Conservation (phyloP, 208 protist genomes). For the Endotrypanum monterogeii region DNA sequence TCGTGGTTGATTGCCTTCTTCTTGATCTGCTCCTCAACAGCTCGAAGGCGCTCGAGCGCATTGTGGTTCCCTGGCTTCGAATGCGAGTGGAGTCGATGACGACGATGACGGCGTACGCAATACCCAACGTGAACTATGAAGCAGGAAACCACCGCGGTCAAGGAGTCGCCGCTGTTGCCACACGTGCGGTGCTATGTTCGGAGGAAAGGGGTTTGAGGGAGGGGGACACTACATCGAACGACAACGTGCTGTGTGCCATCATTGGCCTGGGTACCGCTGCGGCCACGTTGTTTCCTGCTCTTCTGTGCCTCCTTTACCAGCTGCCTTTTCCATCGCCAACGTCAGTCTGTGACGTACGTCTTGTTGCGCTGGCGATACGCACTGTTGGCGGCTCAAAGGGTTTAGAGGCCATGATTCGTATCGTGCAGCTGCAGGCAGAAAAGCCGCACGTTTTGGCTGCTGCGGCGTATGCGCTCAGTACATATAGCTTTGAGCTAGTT, state of each 20-base stretch:
- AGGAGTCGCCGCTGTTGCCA: not conserved
- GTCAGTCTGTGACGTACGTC: conserved; percentile 29
- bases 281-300: conserved; percentile 21
- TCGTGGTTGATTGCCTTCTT: conserved; percentile 43
- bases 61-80: conserved; percentile 57
- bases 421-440: conserved; percentile 15
- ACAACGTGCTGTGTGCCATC: conserved; percentile 54
- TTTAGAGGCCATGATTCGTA: conserved; percentile 35
- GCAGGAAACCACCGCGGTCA: not conserved
- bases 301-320: conserved; percentile 45
- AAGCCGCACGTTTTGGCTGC: conserved; percentile 17
- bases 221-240: not conserved
- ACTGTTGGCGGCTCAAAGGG: conserved; percentile 55
- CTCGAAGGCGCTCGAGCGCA: conserved; percentile 26
- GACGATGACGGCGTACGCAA: not conserved
- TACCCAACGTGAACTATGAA: not conserved
- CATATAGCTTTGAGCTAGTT: conserved; percentile 31
- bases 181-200: no score
- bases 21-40: conserved; percentile 69
- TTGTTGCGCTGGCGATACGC: conserved; percentile 65
- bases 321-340: conserved; percentile 30
- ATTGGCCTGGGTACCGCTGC: conserved; percentile 58
- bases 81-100: conserved; percentile 22
- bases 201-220: not conserved
- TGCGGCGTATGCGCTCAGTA: conserved; percentile 28